Conservation (phyloP, 2,329 filamentous ascomycete species). For the Colletotrichum sp. region DNA sequence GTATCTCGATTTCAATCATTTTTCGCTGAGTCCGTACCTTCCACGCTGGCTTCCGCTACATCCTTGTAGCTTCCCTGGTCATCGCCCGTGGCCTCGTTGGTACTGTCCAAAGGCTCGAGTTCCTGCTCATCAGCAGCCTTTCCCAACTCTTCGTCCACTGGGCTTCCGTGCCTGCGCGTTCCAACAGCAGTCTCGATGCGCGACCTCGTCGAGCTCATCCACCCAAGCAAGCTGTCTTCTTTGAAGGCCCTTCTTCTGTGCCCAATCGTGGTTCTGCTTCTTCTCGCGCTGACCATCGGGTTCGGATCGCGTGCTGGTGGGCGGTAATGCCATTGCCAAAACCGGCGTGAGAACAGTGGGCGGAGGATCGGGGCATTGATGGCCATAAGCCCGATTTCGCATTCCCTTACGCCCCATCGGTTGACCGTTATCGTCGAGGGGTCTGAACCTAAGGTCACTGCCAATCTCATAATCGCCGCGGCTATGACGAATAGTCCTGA, state of each 20-base stretch:
- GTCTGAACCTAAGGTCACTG: slow-evolving; percentile 6
- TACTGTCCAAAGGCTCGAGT: neutral
- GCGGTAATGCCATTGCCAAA: slow-evolving; percentile 14
- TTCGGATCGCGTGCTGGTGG: neutral
- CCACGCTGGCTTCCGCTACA: neutral
- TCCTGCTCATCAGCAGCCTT: neutral
- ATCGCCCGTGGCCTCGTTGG: neutral
- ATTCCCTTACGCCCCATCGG: slow-evolving; percentile 8
- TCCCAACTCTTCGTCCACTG: neutral
- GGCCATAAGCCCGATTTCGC: slow-evolving; percentile 2
- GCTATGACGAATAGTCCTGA: slow-evolving; percentile 10
- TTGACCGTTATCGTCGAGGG: slow-evolving; percentile 6
- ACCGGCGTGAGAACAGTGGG: neutral
- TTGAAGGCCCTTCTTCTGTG: neutral
- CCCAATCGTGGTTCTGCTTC: neutral
- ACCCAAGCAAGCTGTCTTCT: neutral
- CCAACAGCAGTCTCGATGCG: neutral
- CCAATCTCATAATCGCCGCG: slow-evolving; percentile 1
- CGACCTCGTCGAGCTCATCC: neutral
- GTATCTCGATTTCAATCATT: neutral
- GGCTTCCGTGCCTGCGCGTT: neutral
- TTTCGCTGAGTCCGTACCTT: neutral
- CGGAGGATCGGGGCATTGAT: slow-evolving; percentile 4
- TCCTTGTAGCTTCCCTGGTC: neutral
- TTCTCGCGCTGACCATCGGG: neutral